Percentiles rank a stretch among this genome's conserved stretches.
These are phyloP conservation scores for Prunus mongolica DNA, from an alignment of 306 rosid genomes.

Conservation along the genomic window DNA sequence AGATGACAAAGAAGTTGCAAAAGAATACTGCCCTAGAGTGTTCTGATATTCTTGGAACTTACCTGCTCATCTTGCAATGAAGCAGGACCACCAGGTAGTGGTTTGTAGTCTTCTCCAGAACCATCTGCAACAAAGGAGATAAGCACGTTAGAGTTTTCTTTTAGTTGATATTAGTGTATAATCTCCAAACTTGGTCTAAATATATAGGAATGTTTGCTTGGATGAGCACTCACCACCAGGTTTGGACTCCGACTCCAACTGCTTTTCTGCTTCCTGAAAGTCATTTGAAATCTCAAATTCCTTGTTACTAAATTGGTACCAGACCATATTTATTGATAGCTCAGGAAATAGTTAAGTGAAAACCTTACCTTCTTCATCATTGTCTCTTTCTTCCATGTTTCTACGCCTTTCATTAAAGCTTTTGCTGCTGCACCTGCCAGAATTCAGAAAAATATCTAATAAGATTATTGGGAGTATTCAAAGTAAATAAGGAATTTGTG, in stretches of 20 bases:
- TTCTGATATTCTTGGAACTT: conserved; percentile 21
- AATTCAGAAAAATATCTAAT: neutral
- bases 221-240: conserved; percentile 41
- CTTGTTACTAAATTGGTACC: conserved; percentile 4
- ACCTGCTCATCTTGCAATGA: conserved; percentile 59
- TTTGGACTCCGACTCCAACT: conserved; percentile 48
- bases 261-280: conserved; percentile 64
- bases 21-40: neutral
- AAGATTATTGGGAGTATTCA: neutral
- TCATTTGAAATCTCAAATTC: conserved; percentile 14
- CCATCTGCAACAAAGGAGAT: conserved; percentile 35
- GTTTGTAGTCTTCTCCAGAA: conserved; percentile 51
- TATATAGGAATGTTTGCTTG: neutral
- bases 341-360: neutral
- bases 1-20: neutral
- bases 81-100: conserved; percentile 58
- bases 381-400: conserved; percentile 77
- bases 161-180: neutral
- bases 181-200: neutral
- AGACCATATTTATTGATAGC: conserved; percentile 2
- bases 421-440: conserved; percentile 63
- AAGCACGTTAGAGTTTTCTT: neutral
- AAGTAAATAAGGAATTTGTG: neutral
- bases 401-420: conserved; percentile 62
- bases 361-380: conserved; percentile 44